Base-by-base conservation (phyloP, 169 alveolate species). In the Prorocentrum cordatum region DNA sequence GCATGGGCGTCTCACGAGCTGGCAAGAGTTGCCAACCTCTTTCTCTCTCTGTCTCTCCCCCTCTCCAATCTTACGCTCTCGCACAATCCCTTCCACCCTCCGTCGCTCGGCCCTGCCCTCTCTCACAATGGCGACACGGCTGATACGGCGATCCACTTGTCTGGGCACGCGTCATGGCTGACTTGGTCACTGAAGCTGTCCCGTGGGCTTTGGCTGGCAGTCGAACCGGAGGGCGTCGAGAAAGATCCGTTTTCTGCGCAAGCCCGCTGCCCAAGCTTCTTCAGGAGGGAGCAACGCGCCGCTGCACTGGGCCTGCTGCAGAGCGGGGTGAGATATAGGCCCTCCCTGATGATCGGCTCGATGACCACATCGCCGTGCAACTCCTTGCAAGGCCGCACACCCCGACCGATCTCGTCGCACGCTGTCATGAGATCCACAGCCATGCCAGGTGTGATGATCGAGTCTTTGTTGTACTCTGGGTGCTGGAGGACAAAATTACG, bases 311-410 rank as follows among this genome's bases (percentile, higher is more conserved):
- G 47, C 29, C 59, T 73, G 6, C 87, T 73, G 27, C 35, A 77
- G 45, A 77, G 68, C 22, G 87, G 87, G 16, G 87, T 77, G 35
- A 58, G 75, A 16, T 77, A 77, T 33, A 58, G 87, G 47, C 87
- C 87, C 39, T 77, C 73, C 62, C 54, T 33, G 10, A 45, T 35
- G 32, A 77, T 39, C 33, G 87, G 87, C 45, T 77, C 87, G 36
- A 77, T 77, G 29, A 32, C 36, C 62, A 38, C 35, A 9, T 77
- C 87, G 0, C 87, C 87, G n/a, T 58, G 73, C 75, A 77, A 16
- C 75, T 77, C 87, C 7, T 72, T 72, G 10, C 87, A 77, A 16
- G 73, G 71, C 22, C 87, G 59, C 45, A 31, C 59, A 0, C 87
- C 87, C 29, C 54, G 54, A 61, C 75, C 87, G 33, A 77, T 77